Percentiles rank a stretch among this genome's conserved stretches.
phyloP scores from a whole-genome alignment of 2,329 filamentous ascomycete species.

The Ophiostoma ips region DNA sequence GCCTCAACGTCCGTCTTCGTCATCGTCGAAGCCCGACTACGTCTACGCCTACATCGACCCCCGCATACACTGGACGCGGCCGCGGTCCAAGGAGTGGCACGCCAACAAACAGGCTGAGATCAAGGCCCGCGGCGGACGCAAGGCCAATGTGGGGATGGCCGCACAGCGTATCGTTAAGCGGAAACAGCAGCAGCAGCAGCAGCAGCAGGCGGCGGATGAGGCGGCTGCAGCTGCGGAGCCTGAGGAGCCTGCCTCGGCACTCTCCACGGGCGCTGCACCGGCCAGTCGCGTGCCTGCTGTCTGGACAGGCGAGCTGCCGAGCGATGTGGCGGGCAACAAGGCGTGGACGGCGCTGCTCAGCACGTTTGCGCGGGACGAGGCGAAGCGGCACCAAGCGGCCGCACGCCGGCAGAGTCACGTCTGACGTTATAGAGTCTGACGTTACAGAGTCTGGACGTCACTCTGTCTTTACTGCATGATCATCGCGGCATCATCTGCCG shows the following conservation, averaged over 20 bases:
- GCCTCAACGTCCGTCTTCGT: too few species aligned
- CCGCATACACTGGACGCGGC: slow-evolving; percentile 31
- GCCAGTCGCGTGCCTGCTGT: slow-evolving; percentile 13
- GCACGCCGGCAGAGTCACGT: not conserved
- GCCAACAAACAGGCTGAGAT: slow-evolving; percentile 36
- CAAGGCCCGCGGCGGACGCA: slow-evolving; percentile 31
- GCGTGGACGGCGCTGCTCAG: slow-evolving; percentile 5
- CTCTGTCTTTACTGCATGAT: not conserved
- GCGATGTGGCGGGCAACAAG: slow-evolving; percentile 2
- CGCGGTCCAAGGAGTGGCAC: slow-evolving; percentile 31
- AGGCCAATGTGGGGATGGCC: slow-evolving; percentile 35
- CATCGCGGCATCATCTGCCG: not conserved
- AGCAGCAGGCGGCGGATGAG: too few species aligned
- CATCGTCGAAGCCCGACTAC: not conserved
- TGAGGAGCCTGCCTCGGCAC: too few species aligned
- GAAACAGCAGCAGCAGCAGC: not conserved
- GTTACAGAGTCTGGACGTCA: not conserved
- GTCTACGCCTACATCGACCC: slow-evolving; percentile 36
- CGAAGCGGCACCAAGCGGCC: not conserved
- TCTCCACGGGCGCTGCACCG: too few species aligned
- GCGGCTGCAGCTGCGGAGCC: too few species aligned
- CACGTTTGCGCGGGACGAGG: slow-evolving; percentile 7
- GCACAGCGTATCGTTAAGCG: slow-evolving; percentile 21
- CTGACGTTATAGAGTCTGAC: not conserved
- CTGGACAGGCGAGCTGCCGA: slow-evolving; percentile 6